phyloP scores from a whole-genome alignment of 2,329 filamentous ascomycete genomes.

The Stachybotrys chartarum region DNA sequence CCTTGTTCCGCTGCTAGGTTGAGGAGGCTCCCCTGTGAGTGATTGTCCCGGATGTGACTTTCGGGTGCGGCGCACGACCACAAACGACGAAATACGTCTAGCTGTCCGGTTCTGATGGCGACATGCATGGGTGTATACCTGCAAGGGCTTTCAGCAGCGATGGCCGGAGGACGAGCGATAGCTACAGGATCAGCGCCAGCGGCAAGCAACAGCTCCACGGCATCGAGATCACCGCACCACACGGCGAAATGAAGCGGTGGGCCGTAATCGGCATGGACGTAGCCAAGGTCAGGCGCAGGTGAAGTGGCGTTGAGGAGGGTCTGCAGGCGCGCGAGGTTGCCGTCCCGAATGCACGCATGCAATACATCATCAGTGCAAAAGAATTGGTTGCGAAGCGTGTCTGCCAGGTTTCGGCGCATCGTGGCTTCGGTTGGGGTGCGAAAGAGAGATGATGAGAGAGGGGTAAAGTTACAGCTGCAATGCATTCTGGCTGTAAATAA shows the following conservation, averaged over 20 bases:
- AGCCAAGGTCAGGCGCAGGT: background rate
- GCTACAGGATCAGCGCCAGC: conserved; percentile 2
- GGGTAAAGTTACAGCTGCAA: too few species aligned
- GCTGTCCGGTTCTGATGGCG: background rate
- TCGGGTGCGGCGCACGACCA: background rate
- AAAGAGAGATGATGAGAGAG: too few species aligned
- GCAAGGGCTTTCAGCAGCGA: background rate
- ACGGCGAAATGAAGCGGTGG: conserved; percentile 5
- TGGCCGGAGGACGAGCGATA: background rate
- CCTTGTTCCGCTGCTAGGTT: conserved; percentile 4
- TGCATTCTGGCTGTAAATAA: too few species aligned
- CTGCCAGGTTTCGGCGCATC: too few species aligned
- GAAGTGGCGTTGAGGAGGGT: background rate
- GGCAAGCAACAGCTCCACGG: conserved; percentile 4
- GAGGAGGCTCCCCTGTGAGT: too few species aligned
- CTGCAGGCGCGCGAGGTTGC: background rate
- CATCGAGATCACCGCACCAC: conserved; percentile 1
- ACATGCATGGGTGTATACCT: background rate
- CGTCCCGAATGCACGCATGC: background rate
- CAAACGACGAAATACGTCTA: background rate
- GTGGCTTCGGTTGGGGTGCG: too few species aligned
- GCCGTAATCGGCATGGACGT: background rate
- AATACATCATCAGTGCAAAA: background rate
- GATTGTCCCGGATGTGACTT: too few species aligned
- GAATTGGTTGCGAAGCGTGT: too few species aligned